Evolutionary conservation across 805 yeast species (phyloP).

Genomic region (Isabelozyma pseudorhagii): DNA sequence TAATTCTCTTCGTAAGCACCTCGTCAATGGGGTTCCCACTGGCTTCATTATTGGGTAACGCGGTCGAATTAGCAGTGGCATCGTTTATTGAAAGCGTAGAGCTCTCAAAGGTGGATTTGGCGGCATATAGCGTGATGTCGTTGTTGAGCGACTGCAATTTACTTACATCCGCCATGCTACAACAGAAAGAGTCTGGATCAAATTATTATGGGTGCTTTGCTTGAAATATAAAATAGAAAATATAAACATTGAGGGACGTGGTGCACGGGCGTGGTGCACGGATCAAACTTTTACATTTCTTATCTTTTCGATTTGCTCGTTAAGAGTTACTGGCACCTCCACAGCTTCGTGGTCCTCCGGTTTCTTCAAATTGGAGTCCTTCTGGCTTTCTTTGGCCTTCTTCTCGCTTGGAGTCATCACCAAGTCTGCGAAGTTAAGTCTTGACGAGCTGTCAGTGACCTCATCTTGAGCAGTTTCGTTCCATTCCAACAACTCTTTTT

Average conservation of each 20-base stretch:
- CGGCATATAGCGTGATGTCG: not conserved
- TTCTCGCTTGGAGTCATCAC: constrained; percentile 43
- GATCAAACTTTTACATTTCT: constrained; percentile 21
- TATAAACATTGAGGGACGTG: not conserved
- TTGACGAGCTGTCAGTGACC: constrained; percentile 12
- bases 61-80: not conserved
- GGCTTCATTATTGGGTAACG: not conserved
- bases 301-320: constrained; percentile 38
- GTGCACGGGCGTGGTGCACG: not conserved
- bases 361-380: constrained; percentile 6
- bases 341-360: constrained; percentile 40
- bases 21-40: not conserved
- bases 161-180: not conserved
- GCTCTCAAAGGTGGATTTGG: not conserved
- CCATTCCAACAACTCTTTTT: constrained; percentile 72
- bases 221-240: no score
- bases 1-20: not conserved
- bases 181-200: not conserved
- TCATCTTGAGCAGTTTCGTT: constrained; percentile 46
- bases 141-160: not conserved
- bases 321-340: constrained; percentile 49
- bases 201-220: no score
- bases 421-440: constrained; percentile 43
- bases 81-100: not conserved
- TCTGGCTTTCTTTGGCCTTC: constrained; percentile 9